A percentile compares a stretch with the other conserved stretches of the same genome.
phyloP scores from a whole-genome alignment of 441 rosid genomes.

The Erodium trifolium region DNA sequence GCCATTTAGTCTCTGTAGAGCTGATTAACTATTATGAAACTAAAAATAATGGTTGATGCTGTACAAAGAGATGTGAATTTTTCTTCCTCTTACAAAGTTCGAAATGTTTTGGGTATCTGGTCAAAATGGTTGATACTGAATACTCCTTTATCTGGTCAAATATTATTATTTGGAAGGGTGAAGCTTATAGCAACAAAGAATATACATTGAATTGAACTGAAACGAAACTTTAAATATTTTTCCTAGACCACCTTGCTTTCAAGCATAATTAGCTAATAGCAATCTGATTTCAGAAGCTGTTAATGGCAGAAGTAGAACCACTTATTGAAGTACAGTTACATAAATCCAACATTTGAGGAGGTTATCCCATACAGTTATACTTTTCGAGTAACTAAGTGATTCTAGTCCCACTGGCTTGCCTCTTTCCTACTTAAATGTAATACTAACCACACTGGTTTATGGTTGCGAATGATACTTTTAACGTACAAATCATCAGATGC shows the following conservation, averaged over 20 bases:
- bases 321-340: background rate
- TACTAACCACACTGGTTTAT: background rate
- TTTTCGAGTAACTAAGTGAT: background rate
- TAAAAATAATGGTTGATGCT: background rate
- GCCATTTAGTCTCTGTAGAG: background rate
- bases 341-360: background rate
- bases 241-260: background rate
- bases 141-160: too few relatives aligned
- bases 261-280: background rate
- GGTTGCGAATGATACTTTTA: background rate
- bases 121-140: too few relatives aligned
- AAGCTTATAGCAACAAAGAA: background rate
- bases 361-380: background rate
- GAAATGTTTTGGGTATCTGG: too few relatives aligned
- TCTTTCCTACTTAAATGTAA: background rate
- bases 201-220: background rate
- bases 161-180: background rate
- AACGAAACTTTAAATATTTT: background rate
- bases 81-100: too few relatives aligned
- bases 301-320: background rate
- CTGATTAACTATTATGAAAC: background rate
- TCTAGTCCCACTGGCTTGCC: background rate
- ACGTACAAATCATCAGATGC: background rate
- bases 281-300: background rate
- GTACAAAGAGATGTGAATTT: too few relatives aligned